Evolutionary conservation across 2,329 filamentous ascomycete species (phyloP).

Genomic region (Exophiala sp.): DNA sequence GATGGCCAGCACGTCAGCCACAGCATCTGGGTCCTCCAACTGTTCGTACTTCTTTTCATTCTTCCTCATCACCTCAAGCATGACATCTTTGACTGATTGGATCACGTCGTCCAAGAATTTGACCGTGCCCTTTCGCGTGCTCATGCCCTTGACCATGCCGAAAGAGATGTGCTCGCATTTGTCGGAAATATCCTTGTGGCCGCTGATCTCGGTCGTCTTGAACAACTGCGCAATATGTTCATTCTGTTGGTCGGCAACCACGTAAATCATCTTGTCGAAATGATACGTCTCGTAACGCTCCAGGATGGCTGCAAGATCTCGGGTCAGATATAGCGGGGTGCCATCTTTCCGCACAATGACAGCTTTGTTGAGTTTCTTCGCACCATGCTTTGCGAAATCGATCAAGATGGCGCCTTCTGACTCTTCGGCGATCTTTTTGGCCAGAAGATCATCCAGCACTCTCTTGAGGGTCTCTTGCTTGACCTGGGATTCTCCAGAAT

Average conservation of each 20-base stretch:
- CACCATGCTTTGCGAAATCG: conserved; percentile 62
- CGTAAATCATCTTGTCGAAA: conserved; percentile 65
- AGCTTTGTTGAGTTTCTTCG: conserved; percentile 62
- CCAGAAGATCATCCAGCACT: conserved; percentile 54
- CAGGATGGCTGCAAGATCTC: conserved; percentile 61
- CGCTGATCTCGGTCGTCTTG: conserved; percentile 59
- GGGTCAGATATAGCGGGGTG: conserved; percentile 61
- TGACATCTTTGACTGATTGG: conserved; percentile 77
- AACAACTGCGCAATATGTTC: conserved; percentile 60
- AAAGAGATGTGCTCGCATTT: conserved; percentile 61
- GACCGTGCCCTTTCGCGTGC: conserved; percentile 62
- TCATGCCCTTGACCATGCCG: conserved; percentile 62
- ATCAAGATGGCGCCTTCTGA: conserved; percentile 63
- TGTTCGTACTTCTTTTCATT: conserved; percentile 88
- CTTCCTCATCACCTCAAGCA: conserved; percentile 95
- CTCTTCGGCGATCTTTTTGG: conserved; percentile 56
- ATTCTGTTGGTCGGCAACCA: conserved; percentile 59
- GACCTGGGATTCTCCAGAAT: conserved; percentile 64
- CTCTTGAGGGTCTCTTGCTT: conserved; percentile 56
- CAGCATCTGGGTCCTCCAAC: conserved; percentile 72
- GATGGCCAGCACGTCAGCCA: conserved; percentile 85
- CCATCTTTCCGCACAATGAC: conserved; percentile 63
- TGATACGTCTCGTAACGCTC: conserved; percentile 58
- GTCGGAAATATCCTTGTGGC: conserved; percentile 53
- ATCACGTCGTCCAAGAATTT: conserved; percentile 70